Conservation (phyloP, 139 green algal genomes). For the Pycnococcus provasolii region DNA sequence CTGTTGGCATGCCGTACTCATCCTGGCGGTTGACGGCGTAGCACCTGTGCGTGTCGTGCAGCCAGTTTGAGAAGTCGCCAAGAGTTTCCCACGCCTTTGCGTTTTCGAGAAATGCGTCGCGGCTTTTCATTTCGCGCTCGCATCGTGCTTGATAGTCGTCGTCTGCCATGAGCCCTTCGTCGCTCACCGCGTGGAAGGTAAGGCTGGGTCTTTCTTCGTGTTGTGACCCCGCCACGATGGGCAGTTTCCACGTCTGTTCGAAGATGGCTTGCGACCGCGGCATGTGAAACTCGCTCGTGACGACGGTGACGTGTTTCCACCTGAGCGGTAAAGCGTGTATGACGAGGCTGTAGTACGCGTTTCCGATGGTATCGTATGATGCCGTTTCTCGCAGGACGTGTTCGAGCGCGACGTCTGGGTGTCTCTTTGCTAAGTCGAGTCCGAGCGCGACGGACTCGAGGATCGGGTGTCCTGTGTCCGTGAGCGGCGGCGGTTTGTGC, state of each 20-base stretch:
- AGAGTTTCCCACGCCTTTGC: slow-evolving; percentile 8
- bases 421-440: slow-evolving; percentile 7
- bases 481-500: slow-evolving; percentile 19
- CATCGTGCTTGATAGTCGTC: slow-evolving; percentile 4
- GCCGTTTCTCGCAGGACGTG: slow-evolving; percentile 25
- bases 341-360: slow-evolving; percentile 23
- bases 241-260: slow-evolving; percentile 22
- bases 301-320: slow-evolving; percentile 9
- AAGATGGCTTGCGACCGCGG: slow-evolving; percentile 16
- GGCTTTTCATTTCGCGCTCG: slow-evolving; percentile 15
- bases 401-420: not conserved
- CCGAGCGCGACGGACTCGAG: slow-evolving; percentile 22
- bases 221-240: not conserved
- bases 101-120: slow-evolving; percentile 4
- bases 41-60: slow-evolving; percentile 24
- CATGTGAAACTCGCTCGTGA: slow-evolving; percentile 30
- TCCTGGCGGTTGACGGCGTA: slow-evolving; percentile 28
- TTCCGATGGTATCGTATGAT: slow-evolving; percentile 28
- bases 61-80: slow-evolving; percentile 13
- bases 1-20: not conserved
- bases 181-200: not conserved
- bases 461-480: slow-evolving; percentile 4
- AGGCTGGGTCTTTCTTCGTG: not conserved
- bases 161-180: not conserved
- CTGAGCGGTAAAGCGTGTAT: slow-evolving; percentile 20